Evolutionary conservation across 331 rosid species (phyloP).

Genomic region (Rhamnella rubrinervis): DNA sequence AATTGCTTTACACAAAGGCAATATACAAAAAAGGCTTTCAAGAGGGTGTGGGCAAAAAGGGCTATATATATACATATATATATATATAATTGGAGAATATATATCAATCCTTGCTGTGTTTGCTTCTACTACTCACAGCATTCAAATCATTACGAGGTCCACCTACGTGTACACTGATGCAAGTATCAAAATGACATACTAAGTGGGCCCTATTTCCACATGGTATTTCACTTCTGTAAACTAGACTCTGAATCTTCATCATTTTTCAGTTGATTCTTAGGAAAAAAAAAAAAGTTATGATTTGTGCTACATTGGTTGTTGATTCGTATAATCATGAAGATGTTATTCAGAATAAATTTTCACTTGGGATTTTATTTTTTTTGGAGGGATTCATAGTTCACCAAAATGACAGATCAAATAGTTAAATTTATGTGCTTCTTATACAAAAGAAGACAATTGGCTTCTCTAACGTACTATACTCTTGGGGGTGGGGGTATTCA

Average conservation of each 20-base stretch:
- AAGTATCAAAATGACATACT: conserved; percentile 24
- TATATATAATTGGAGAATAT: conserved; percentile 30
- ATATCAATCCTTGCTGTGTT: conserved; percentile 51
- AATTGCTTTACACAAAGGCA: conserved; percentile 43
- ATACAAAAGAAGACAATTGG: not conserved
- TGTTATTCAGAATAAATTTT: conserved; percentile 1
- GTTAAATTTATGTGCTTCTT: no score
- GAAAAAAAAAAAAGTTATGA: conserved; percentile 39
- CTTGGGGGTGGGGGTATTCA: not conserved
- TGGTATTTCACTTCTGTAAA: conserved; percentile 35
- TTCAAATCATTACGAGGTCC: conserved; percentile 55
- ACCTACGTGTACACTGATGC: conserved; percentile 25
- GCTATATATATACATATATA: no score
- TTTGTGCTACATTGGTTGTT: conserved; percentile 28
- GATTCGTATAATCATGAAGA: conserved; percentile 39
- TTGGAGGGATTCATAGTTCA: no score
- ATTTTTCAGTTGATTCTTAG: conserved; percentile 39
- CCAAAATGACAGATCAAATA: no score
- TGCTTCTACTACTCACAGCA: conserved; percentile 50
- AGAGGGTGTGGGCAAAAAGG: conserved; percentile 22
- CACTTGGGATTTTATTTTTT: not conserved
- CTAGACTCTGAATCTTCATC: conserved; percentile 47
- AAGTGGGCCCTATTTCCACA: conserved; percentile 53
- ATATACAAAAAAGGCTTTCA: not conserved
- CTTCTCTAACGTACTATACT: not conserved